Conservation (phyloP, 1,284 basidiomycete species). For the Ganoderma multipileum region DNA sequence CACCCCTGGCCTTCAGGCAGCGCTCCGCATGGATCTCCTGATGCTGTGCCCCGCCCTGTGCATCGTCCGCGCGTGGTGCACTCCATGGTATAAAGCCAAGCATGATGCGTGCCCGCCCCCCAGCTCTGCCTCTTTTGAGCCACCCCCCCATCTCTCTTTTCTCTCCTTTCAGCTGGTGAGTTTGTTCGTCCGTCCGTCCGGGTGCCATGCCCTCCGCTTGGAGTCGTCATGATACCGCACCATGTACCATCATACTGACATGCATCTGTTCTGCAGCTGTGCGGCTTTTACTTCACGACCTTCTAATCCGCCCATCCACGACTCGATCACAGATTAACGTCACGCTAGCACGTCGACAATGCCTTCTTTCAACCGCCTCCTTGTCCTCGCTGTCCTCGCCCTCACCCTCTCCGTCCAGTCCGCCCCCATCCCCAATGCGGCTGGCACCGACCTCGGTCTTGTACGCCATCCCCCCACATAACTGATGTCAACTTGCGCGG, state of each 20-base stretch:
- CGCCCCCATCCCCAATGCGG: background rate
- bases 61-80: background rate
- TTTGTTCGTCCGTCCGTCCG: background rate
- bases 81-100: background rate
- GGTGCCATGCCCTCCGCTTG: background rate
- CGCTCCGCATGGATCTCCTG: background rate
- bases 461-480: background rate
- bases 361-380: constrained; percentile 1
- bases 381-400: background rate
- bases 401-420: background rate
- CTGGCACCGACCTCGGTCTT: background rate
- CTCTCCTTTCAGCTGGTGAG: background rate
- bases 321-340: constrained; percentile 2
- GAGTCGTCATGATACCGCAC: background rate
- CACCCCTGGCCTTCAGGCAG: background rate
- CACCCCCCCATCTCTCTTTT: background rate
- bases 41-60: background rate
- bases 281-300: background rate
- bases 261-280: background rate
- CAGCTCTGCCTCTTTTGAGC: background rate
- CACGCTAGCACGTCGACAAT: constrained; percentile 1
- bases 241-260: background rate
- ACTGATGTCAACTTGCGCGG: background rate
- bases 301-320: background rate
- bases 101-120: background rate